phyloP scores from a whole-genome alignment of 179 eudicot species.

The Beta corolliflora region DNA sequence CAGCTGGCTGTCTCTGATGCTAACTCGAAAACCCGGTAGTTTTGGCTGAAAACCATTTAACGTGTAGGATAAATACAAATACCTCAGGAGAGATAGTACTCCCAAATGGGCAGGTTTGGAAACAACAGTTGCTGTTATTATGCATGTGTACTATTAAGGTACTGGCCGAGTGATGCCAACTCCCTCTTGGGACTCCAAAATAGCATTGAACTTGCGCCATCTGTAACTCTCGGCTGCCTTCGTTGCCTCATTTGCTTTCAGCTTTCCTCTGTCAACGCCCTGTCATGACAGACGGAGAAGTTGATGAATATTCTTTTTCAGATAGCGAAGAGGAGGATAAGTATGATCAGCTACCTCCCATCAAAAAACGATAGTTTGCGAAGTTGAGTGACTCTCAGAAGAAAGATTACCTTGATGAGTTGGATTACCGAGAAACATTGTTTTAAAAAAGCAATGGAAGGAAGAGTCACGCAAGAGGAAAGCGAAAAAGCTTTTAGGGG shows the following conservation, averaged over 20 bases:
- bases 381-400: conserved; percentile 68
- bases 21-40: conserved; percentile 75
- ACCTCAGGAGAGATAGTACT: conserved; percentile 72
- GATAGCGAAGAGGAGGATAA: conserved; percentile 81
- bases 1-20: conserved; percentile 75
- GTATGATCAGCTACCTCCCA: conserved; percentile 89
- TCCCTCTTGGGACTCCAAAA: conserved; percentile 58
- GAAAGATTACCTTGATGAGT: conserved; percentile 84
- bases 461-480: conserved; percentile 56
- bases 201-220: conserved; percentile 69
- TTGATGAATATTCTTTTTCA: conserved; percentile 40
- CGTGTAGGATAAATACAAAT: conserved; percentile 65
- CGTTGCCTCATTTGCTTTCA: conserved; percentile 89
- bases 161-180: conserved; percentile 80
- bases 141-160: conserved; percentile 87
- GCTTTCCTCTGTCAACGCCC: conserved; percentile 66
- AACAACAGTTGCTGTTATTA: conserved; percentile 62
- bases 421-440: conserved; percentile 89
- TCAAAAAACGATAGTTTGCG: conserved; percentile 68
- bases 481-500: conserved; percentile 37
- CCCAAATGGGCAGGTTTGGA: conserved; percentile 92
- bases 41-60: conserved; percentile 81
- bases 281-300: conserved; percentile 38
- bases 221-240: conserved; percentile 55
- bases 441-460: conserved; percentile 77